Evolutionary conservation across 352 stramenopile genomes (phyloP), one percentile per base, ranked within the genome.

Genomic region (Globisporangium spinosum): DNA sequence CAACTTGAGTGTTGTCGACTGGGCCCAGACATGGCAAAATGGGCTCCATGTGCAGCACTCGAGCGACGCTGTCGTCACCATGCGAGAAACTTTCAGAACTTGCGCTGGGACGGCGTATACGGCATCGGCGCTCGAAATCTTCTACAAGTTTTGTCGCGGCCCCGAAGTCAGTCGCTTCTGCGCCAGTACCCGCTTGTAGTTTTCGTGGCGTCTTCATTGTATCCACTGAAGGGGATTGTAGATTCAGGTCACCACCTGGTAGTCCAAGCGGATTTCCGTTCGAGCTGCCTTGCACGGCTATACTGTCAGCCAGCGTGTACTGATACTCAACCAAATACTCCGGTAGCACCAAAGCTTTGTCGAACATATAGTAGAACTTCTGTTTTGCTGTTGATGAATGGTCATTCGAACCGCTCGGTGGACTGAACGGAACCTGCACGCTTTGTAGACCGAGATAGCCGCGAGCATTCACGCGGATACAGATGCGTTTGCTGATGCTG

Each of bases 281-380:
- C 6, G 51, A 25, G 15, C 15, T 10, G 29, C 17, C n/a, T 51
- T 57, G 60, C 43, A 29, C 60, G 2, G 17, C 40, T 15, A 34
- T 9, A 43, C 25, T 35, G 45, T 62, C 60, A 8, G 29, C 43
- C 32, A 69, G 40, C 17, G 72, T 49, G 58, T 93, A 97, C 35
- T 94, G 71, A 62, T 91, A 96, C 61, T 95, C 84, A 23, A 97
- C 83, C 23, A 97, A 71, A 61, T 95, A 97, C 69, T 96, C 89
- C 1, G 89, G 89, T 12, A 97, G 70, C 29, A 94, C 72, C 9
- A 96, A 65, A 1, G 78, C 77, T 32, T 84, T 85, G 75, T 97
- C 89, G 59, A 96, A 89, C 53, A 94, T 58, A 55, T 89, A 93
- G 59, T 91, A 96, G 23, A 87, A 62, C 8, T 83, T 91, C 68